Evolutionary conservation across 441 rosid genomes (phyloP).

Genomic region (Cnidoscolus chayamansa): DNA sequence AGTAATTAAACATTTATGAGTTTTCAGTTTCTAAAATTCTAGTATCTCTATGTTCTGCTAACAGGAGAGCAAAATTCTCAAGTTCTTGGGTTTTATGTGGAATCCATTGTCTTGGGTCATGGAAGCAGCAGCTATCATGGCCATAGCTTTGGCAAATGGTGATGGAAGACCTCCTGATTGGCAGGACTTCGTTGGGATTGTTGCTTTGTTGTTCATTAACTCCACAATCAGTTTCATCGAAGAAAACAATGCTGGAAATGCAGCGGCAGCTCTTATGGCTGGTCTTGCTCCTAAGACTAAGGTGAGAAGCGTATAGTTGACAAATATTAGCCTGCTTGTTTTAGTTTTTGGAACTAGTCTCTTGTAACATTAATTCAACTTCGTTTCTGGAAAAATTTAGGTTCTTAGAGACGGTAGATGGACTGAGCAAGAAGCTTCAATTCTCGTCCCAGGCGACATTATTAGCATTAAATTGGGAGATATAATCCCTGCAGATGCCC

Average conservation of each 20-base stretch:
- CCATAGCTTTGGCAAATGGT: constrained; percentile 77
- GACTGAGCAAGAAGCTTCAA: constrained; percentile 83
- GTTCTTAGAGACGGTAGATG: constrained; percentile 78
- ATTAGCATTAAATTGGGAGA: constrained; percentile 82
- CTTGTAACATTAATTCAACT: neutral
- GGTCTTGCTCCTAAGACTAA: constrained; percentile 83
- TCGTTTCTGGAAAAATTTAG: constrained; percentile 31
- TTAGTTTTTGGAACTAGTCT: neutral
- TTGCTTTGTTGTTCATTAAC: constrained; percentile 65
- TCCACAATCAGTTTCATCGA: constrained; percentile 90
- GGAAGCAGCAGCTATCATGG: constrained; percentile 93
- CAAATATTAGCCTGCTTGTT: neutral
- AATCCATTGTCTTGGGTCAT: constrained; percentile 96
- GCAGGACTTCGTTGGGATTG: constrained; percentile 86
- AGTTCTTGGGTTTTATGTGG: constrained; percentile 96
- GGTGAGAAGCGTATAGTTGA: constrained; percentile 37
- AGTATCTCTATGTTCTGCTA: constrained; percentile 7
- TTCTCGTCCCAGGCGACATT: constrained; percentile 87
- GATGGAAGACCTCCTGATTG: constrained; percentile 79
- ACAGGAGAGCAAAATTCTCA: constrained; percentile 76
- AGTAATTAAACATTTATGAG: neutral
- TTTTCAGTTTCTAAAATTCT: neutral
- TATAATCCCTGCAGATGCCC: constrained; percentile 86
- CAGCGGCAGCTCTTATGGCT: constrained; percentile 95
- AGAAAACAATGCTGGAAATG: constrained; percentile 88